These are phyloP conservation scores for Psidium friedrichsthalianum DNA, from an alignment of 345 rosid species.

Conservation along the genomic window DNA sequence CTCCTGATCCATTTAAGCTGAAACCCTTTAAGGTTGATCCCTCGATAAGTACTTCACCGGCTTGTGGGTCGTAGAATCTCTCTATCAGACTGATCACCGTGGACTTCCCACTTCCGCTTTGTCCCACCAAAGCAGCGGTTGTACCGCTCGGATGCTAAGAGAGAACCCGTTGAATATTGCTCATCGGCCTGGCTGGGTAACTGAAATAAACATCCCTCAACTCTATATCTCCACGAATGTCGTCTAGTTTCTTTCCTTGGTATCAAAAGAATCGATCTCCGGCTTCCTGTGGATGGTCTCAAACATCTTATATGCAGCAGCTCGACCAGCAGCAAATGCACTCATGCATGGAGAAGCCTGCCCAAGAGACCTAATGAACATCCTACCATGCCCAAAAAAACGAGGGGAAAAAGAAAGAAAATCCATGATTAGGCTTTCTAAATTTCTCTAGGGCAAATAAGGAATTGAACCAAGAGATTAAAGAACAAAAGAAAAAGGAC, in stretches of 20 bases:
- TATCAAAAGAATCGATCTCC: constrained; percentile 18
- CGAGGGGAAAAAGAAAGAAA: neutral
- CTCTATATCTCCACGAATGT: constrained; percentile 21
- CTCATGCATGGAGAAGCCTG: constrained; percentile 26
- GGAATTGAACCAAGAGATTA: neutral
- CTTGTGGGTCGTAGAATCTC: constrained; percentile 24
- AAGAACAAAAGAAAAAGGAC: neutral
- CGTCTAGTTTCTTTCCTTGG: constrained; percentile 8
- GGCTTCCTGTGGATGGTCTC: constrained; percentile 24
- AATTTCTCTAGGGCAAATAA: neutral
- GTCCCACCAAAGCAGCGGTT: constrained; percentile 30
- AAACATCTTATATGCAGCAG: constrained; percentile 28
- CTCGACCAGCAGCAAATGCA: constrained; percentile 29
- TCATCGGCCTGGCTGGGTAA: constrained; percentile 32
- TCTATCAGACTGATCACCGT: constrained; percentile 22
- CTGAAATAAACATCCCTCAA: constrained; percentile 18
- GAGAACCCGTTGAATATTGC: constrained; percentile 20
- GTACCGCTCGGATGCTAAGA: constrained; percentile 15
- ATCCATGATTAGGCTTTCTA: neutral
- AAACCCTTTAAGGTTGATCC: constrained; percentile 14
- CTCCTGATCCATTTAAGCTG: constrained; percentile 25
- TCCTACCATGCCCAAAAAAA: neutral
- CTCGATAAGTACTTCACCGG: constrained; percentile 24
- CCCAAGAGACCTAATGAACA: constrained; percentile 28
- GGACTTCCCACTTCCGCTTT: constrained; percentile 36